phyloP scores from a whole-genome alignment of 495 filamentous ascomycete genomes.

The Neurospora sp. region DNA sequence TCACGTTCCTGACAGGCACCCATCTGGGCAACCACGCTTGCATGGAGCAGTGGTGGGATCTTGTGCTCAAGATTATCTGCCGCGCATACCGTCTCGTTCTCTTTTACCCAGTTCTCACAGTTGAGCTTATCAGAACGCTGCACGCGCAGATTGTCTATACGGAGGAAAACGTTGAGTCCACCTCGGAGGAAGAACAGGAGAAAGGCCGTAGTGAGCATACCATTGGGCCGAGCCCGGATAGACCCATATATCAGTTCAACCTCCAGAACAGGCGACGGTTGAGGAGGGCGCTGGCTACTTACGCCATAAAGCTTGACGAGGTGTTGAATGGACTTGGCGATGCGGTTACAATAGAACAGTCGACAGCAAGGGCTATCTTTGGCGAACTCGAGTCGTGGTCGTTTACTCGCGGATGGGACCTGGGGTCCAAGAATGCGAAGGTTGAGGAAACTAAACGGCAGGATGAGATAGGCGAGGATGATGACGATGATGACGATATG shows the following conservation, averaged over 20 bases:
- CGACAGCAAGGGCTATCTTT: constrained; percentile 26
- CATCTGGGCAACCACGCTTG: constrained; percentile 79
- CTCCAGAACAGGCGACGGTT: constrained; percentile 25
- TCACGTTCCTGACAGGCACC: constrained; percentile 70
- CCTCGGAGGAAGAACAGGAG: constrained; percentile 18
- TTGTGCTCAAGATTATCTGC: constrained; percentile 56
- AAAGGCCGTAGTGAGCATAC: background rate
- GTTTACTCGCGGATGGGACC: constrained; percentile 35
- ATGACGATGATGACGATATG: constrained; percentile 81
- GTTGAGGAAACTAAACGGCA: constrained; percentile 14
- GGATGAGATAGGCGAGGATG: constrained; percentile 63
- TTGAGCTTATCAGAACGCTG: constrained; percentile 49
- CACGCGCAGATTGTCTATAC: constrained; percentile 62
- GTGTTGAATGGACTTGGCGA: constrained; percentile 20
- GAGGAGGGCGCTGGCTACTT: constrained; percentile 27
- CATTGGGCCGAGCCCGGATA: constrained; percentile 11
- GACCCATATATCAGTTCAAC: constrained; percentile 39
- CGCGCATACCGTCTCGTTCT: constrained; percentile 53
- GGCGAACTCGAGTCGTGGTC: constrained; percentile 36
- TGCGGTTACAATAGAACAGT: constrained; percentile 21
- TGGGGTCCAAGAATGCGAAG: constrained; percentile 11
- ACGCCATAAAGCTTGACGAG: constrained; percentile 33
- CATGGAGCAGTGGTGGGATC: constrained; percentile 77
- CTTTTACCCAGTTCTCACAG: constrained; percentile 47
- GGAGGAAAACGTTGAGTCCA: constrained; percentile 47